phyloP scores from a whole-genome alignment of 2,329 filamentous ascomycete genomes.

The Calonectria honghensis region DNA sequence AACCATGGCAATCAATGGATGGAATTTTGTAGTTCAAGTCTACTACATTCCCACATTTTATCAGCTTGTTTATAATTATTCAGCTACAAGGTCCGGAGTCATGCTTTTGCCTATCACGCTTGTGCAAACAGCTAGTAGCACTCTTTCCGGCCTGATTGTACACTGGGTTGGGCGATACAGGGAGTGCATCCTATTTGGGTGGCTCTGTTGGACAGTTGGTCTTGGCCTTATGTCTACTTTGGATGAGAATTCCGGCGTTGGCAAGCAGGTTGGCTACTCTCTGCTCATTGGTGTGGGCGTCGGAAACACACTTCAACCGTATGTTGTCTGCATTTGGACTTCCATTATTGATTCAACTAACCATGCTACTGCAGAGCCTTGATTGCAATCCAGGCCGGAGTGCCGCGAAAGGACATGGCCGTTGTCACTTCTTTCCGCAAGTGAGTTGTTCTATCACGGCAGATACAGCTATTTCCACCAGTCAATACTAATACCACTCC shows the following conservation, averaged over 20 bases:
- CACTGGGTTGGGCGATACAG: constrained; percentile 19
- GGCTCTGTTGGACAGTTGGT: constrained; percentile 18
- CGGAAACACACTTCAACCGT: constrained; percentile 16
- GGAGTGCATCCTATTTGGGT: constrained; percentile 7
- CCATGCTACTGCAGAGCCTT: background rate
- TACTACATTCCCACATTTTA: constrained; percentile 15
- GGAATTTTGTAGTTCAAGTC: constrained; percentile 4
- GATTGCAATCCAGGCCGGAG: constrained; percentile 14
- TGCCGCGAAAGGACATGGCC: constrained; percentile 15
- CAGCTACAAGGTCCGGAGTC: constrained; percentile 6
- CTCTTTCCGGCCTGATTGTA: background rate
- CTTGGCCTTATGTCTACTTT: constrained; percentile 10
- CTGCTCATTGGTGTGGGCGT: constrained; percentile 11
- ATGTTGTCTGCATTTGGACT: background rate
- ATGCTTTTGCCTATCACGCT: constrained; percentile 18
- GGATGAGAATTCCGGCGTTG: constrained; percentile 6
- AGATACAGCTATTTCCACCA: no score
- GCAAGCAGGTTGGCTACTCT: constrained; percentile 16
- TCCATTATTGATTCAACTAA: background rate
- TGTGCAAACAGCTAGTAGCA: constrained; percentile 10
- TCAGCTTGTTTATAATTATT: constrained; percentile 11
- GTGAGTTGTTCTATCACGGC: background rate
- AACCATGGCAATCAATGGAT: constrained; percentile 18
- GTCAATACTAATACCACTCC: background rate
- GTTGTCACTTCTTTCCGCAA: constrained; percentile 23